phyloP scores from a whole-genome alignment of 2,329 filamentous ascomycete species.

The Fusarium graminum region DNA sequence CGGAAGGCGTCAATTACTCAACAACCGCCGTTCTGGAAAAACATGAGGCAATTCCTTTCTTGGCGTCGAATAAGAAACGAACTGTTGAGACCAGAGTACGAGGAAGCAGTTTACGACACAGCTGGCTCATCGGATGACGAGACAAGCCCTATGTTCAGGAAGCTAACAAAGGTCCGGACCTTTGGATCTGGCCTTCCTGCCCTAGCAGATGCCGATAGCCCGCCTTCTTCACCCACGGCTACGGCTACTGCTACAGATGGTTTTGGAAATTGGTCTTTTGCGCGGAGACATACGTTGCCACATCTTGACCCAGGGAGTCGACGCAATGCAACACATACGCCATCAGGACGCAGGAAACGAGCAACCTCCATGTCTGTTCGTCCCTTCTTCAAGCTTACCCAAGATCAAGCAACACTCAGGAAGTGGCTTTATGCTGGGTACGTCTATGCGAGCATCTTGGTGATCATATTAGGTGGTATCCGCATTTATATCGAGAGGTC shows the following conservation, averaged over 20 bases:
- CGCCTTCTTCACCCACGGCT: constrained; percentile 37
- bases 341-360: constrained; percentile 75
- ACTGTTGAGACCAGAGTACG: constrained; percentile 50
- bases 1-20: constrained; percentile 64
- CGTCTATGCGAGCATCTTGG: constrained; percentile 76
- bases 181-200: constrained; percentile 42
- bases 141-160: constrained; percentile 35
- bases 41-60: constrained; percentile 57
- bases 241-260: constrained; percentile 34
- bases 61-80: constrained; percentile 63
- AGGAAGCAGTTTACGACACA: constrained; percentile 52
- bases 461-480: constrained; percentile 77
- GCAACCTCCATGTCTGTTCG: constrained; percentile 73
- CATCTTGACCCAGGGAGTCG: constrained; percentile 52
- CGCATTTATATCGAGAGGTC: constrained; percentile 75
- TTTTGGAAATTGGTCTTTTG: constrained; percentile 41
- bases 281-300: constrained; percentile 67
- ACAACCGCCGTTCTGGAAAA: constrained; percentile 56
- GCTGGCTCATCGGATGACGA: constrained; percentile 53
- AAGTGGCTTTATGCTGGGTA: constrained; percentile 89
- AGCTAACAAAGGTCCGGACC: constrained; percentile 50
- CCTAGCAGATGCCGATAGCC: constrained; percentile 27
- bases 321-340: constrained; percentile 65
- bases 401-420: constrained; percentile 78
- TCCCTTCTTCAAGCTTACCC: constrained; percentile 84